Base-by-base conservation (phyloP, 176 grass and related monocot species). In the Stipa capillata region DNA sequence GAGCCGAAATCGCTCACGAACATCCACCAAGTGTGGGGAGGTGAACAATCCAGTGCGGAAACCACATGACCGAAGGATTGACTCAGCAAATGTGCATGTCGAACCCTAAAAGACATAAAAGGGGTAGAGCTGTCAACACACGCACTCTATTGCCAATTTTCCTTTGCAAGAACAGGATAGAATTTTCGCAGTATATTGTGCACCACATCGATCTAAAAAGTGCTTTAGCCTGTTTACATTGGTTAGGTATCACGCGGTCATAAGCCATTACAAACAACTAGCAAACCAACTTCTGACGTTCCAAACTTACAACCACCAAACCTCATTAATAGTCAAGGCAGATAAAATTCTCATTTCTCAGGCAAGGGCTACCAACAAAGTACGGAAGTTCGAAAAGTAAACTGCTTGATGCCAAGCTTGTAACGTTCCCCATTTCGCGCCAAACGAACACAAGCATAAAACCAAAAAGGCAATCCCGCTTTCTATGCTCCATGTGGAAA, bases 21-120 rank as follows among this genome's bases (percentile, higher is more conserved):
- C 90, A 87, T 99, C 92, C 33, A 95, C 95, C 75, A 99, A 90
- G 57, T 95, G 96, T 7, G 92, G 92, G 2, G 92, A 95, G 40
- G 90, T 99, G 81, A 99, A 99, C 23, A 99, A 28, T 24, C 96
- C 96, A 54, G 92, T 99, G 47, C 78, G 85, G 50, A 93, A 85
- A 81, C 96, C 96, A 78, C 89, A 99, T 71, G 77, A 89, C 28
- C 96, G 86, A 63, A 99, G 83, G 42, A 95, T 99, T 32, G 96
- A 95, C 78, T 95, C 96, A 0, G 87, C 72, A 80, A 99, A 95
- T 53, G 90, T 79, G 77, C 96, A 99, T 43, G 92, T 99, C 13
- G 96, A 99, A 69, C 92, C 92, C 92, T 95, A 41, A 27, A 73
- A 2, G 7, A 75, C 53, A 74, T 7, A 84, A 70, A 50, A 59